Percentiles rank a stretch among this genome's conserved stretches.
phyloP scores from a whole-genome alignment of 1,284 basidiomycete genomes.

The Trichosporon faecale region DNA sequence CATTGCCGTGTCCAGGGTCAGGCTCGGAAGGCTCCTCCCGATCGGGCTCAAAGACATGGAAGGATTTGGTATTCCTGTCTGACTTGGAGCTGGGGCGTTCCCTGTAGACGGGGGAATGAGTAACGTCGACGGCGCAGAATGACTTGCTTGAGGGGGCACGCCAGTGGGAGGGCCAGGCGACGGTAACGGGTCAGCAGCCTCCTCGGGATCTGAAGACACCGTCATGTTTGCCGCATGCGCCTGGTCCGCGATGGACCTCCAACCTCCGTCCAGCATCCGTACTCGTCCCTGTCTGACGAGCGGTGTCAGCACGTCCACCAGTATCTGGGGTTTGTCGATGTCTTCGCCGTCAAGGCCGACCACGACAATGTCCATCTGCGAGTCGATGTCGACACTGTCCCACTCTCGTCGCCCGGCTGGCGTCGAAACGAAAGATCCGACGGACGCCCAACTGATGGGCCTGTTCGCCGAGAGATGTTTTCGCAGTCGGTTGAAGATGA shows the following conservation, averaged over 20 bases:
- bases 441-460: constrained; percentile 57
- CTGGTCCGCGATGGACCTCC: constrained; percentile 28
- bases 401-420: constrained; percentile 65
- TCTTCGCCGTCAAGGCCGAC: constrained; percentile 31
- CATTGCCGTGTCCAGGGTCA: constrained; percentile 26
- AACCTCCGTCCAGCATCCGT: constrained; percentile 37
- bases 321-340: constrained; percentile 27
- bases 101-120: constrained; percentile 27
- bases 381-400: constrained; percentile 55
- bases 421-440: constrained; percentile 74
- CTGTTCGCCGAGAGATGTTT: constrained; percentile 53
- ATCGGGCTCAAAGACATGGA: constrained; percentile 15
- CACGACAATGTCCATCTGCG: constrained; percentile 52
- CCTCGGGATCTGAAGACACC: constrained; percentile 14
- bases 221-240: constrained; percentile 12
- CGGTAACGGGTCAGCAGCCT: constrained; percentile 13
- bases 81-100: constrained; percentile 14
- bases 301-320: constrained; percentile 28
- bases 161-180: background rate
- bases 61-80: constrained; percentile 13
- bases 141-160: constrained; percentile 7
- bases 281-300: constrained; percentile 29
- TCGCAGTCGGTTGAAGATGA: constrained; percentile 76
- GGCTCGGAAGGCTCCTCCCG: constrained; percentile 31
- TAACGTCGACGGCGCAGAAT: background rate